Evolutionary conservation across 495 filamentous ascomycete genomes (phyloP).

Genomic region (Tetracladium setigerum): DNA sequence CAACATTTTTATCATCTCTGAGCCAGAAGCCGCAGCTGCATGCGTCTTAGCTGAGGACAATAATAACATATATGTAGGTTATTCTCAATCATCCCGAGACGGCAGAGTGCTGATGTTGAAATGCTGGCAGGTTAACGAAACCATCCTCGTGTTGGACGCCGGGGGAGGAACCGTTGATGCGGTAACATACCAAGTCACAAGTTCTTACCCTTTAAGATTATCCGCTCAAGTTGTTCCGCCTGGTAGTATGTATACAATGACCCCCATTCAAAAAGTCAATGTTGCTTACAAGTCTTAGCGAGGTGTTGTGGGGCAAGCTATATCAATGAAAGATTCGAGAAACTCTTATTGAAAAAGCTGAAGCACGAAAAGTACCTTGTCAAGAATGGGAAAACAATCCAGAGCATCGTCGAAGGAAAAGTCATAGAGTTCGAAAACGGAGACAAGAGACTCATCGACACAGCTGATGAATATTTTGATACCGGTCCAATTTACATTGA

Average conservation of each 20-base stretch:
- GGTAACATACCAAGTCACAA: slow-evolving; percentile 44
- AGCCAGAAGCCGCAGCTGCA: slow-evolving; percentile 29
- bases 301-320: slow-evolving; percentile 11
- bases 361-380: slow-evolving; percentile 5
- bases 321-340: slow-evolving; percentile 11
- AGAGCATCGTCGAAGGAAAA: slow-evolving; percentile 1
- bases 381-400: slow-evolving; percentile 7
- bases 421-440: slow-evolving; percentile 5
- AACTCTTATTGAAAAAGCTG: slow-evolving; percentile 1
- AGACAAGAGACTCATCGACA: slow-evolving; percentile 6
- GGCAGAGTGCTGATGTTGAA: slow-evolving; percentile 16
- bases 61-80: slow-evolving; percentile 4
- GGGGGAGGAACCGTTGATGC: slow-evolving; percentile 52
- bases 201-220: slow-evolving; percentile 23
- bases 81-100: background rate
- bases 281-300: background rate
- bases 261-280: background rate
- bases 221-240: slow-evolving; percentile 6
- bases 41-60: slow-evolving; percentile 17
- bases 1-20: slow-evolving; percentile 26
- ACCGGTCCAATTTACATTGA: slow-evolving; percentile 2
- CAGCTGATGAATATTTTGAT: background rate
- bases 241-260: slow-evolving; percentile 6
- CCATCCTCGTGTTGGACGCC: slow-evolving; percentile 36
- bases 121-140: slow-evolving; percentile 11